Percentiles rank a stretch among this genome's conserved stretches.
Evolutionary conservation across 2,329 filamentous ascomycete species (phyloP).

Genomic region (Penicillium sp.): DNA sequence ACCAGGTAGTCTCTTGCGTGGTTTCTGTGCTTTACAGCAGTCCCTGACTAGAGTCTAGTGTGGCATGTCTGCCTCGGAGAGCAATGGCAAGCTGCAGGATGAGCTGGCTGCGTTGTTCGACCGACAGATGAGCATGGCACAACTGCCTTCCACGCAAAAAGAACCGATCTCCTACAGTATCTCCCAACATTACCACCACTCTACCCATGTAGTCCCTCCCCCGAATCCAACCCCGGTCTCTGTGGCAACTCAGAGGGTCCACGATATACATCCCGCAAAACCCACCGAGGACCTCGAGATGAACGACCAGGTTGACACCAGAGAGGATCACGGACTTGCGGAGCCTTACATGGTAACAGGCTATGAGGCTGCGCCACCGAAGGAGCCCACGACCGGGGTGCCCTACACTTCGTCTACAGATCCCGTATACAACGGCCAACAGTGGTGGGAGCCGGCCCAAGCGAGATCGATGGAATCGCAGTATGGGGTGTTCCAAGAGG

Average conservation of each 20-base stretch:
- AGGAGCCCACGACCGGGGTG: constrained; percentile 29
- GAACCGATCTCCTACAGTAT: constrained; percentile 63
- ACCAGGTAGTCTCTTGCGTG: constrained; percentile 34
- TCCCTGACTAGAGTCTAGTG: constrained; percentile 32
- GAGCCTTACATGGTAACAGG: constrained; percentile 83
- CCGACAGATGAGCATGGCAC: constrained; percentile 62
- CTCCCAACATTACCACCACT: constrained; percentile 80
- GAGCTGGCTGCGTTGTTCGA: constrained; percentile 78
- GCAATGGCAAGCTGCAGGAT: constrained; percentile 64
- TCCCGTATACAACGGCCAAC: constrained; percentile 38
- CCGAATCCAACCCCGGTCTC: constrained; percentile 41
- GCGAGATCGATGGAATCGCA: constrained; percentile 35
- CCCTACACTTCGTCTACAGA: constrained; percentile 38
- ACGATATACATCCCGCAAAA: constrained; percentile 28
- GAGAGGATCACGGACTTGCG: constrained; percentile 35
- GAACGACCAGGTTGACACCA: constrained; percentile 25
- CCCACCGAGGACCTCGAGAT: constrained; percentile 40
- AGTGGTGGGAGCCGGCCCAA: constrained; percentile 36
- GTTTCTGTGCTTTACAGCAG: constrained; percentile 14
- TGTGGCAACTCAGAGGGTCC: constrained; percentile 36
- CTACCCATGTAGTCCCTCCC: constrained; percentile 56
- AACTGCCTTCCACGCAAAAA: constrained; percentile 27
- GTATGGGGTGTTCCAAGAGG: constrained; percentile 34
- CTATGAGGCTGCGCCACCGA: constrained; percentile 58
- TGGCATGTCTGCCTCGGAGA: constrained; percentile 39